A percentile compares a stretch with the other conserved stretches of the same genome.
Evolutionary conservation across 805 yeast species (phyloP).

Genomic region (Saccharomycopsis vini): DNA sequence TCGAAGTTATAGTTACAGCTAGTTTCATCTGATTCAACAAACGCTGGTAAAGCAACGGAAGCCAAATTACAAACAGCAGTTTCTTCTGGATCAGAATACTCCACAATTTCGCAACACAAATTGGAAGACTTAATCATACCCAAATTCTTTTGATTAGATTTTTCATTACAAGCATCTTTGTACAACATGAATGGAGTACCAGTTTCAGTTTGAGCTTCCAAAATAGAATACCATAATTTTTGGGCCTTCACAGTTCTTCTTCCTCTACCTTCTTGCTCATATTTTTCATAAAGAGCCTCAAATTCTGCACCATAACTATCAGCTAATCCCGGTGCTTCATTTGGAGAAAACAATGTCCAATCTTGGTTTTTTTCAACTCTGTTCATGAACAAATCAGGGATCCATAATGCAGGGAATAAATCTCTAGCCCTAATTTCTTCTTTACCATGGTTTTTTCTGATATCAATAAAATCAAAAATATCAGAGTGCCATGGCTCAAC

Average conservation of each 20-base stretch:
- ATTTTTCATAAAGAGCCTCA: constrained; percentile 56
- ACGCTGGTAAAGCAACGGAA: constrained; percentile 81
- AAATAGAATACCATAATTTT: constrained; percentile 80
- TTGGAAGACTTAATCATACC: constrained; percentile 92
- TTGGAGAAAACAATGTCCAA: constrained; percentile 89
- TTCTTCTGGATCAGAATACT: constrained; percentile 86
- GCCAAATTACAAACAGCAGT: constrained; percentile 94
- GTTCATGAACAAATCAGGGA: constrained; percentile 89
- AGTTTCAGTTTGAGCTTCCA: constrained; percentile 91
- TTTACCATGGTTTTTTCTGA: constrained; percentile 89
- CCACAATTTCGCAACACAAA: constrained; percentile 89
- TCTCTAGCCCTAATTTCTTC: constrained; percentile 93
- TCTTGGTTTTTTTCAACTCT: constrained; percentile 69
- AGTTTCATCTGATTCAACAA: constrained; percentile 42
- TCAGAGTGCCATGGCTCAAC: constrained; percentile 98
- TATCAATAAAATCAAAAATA: constrained; percentile 73
- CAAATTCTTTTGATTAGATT: constrained; percentile 84
- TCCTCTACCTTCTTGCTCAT: constrained; percentile 64
- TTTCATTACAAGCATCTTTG: constrained; percentile 83
- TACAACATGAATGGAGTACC: constrained; percentile 93
- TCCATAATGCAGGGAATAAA: constrained; percentile 88
- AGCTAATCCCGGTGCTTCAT: constrained; percentile 75
- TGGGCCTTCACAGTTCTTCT: constrained; percentile 69
- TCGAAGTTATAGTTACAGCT: constrained; percentile 56
- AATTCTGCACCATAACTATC: constrained; percentile 85